phyloP scores from a whole-genome alignment of 306 rosid species.

The Glycine tomentella region DNA sequence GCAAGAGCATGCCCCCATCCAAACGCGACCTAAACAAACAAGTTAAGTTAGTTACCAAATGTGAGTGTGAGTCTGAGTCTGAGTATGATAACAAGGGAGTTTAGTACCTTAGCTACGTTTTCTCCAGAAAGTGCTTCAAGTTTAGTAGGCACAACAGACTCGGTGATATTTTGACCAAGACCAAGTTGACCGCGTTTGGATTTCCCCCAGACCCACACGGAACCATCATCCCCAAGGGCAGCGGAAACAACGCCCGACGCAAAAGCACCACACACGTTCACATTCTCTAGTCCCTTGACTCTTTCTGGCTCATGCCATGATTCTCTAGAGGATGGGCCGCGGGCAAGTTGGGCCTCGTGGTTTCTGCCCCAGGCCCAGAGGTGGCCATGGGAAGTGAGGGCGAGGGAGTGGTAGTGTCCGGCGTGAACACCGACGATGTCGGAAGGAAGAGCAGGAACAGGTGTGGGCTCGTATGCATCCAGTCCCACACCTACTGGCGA shows the following conservation, averaged over 20 bases:
- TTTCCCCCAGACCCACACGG: conserved; percentile 92
- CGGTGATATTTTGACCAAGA: conserved; percentile 65
- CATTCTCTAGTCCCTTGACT: conserved; percentile 67
- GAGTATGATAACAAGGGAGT: background rate
- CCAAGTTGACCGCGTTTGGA: conserved; percentile 94
- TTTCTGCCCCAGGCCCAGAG: conserved; percentile 97
- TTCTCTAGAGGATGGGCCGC: conserved; percentile 70
- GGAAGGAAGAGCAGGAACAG: conserved; percentile 64
- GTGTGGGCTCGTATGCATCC: conserved; percentile 79
- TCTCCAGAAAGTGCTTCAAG: conserved; percentile 74
- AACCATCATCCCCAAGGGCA: conserved; percentile 84
- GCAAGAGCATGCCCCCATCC: conserved; percentile 99
- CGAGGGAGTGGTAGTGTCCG: conserved; percentile 93
- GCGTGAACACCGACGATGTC: conserved; percentile 63
- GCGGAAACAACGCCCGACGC: conserved; percentile 89
- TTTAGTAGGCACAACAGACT: conserved; percentile 68
- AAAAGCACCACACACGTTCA: conserved; percentile 69
- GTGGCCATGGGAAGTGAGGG: conserved; percentile 63
- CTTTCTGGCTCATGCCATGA: conserved; percentile 76
- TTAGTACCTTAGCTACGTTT: conserved; percentile 69
- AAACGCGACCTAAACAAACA: conserved; percentile 68
- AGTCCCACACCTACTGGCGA: conserved; percentile 67
- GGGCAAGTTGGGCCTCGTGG: conserved; percentile 87
- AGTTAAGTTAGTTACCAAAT: background rate
- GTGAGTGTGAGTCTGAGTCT: too few relatives aligned